Evolutionary conservation across 805 yeast genomes (phyloP).

Genomic region (Candida alai): DNA sequence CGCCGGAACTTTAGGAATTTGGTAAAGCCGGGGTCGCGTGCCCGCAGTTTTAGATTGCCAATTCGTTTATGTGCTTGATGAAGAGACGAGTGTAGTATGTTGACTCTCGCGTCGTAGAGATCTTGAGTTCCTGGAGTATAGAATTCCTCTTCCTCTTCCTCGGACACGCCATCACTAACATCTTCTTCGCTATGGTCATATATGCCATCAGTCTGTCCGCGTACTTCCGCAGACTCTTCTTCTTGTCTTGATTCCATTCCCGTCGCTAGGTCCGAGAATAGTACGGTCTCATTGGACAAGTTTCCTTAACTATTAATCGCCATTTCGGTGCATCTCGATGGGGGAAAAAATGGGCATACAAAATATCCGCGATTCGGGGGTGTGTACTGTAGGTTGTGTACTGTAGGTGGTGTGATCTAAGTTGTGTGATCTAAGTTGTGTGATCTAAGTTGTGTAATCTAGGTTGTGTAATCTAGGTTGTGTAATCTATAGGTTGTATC

Average conservation of each 20-base stretch:
- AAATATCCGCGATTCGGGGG: too few species aligned
- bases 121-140: conserved; percentile 72
- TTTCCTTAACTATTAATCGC: too few species aligned
- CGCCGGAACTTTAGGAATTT: conserved; percentile 48
- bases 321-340: conserved; percentile 10
- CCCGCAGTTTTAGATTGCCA: conserved; percentile 22
- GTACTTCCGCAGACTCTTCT: conserved; percentile 53
- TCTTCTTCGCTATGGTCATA: conserved; percentile 15
- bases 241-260: conserved; percentile 42
- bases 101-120: conserved; percentile 48
- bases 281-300: too few species aligned
- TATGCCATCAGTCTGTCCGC: conserved; percentile 8
- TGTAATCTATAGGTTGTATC: too few species aligned
- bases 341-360: neutral
- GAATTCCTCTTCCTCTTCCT: conserved; percentile 71
- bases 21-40: conserved; percentile 32
- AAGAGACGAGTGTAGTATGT: conserved; percentile 52
- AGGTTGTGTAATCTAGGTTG: too few species aligned
- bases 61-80: conserved; percentile 42
- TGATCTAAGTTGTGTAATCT: too few species aligned
- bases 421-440: too few species aligned
- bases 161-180: conserved; percentile 33
- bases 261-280: conserved; percentile 54
- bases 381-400: too few species aligned
- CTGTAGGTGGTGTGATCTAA: too few species aligned